Percentiles rank a stretch among this genome's conserved stretches.
Conservation (phyloP, 2,329 filamentous ascomycete species). For the Penicillium concentricum region DNA sequence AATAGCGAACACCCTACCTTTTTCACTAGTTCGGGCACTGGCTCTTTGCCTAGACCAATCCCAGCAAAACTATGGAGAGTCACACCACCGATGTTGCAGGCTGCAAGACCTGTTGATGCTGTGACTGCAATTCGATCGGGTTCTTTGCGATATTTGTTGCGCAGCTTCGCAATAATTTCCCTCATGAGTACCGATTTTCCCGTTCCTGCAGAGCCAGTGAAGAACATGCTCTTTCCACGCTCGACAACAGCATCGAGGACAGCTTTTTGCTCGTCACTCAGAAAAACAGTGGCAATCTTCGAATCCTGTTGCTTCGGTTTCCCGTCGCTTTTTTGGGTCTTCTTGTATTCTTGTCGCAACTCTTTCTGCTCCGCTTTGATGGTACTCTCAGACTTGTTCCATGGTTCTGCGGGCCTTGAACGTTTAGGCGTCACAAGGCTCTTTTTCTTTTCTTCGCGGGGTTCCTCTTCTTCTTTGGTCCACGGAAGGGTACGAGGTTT, state of each 20-base stretch:
- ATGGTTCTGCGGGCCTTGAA: slow-evolving; percentile 51
- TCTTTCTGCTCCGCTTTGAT: slow-evolving; percentile 77
- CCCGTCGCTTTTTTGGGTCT: slow-evolving; percentile 48
- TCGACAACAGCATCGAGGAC: slow-evolving; percentile 82
- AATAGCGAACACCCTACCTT: slow-evolving; percentile 51
- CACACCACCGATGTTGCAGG: slow-evolving; percentile 94
- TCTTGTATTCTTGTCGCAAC: slow-evolving; percentile 60
- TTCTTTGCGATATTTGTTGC: slow-evolving; percentile 71
- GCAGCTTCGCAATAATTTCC: slow-evolving; percentile 79
- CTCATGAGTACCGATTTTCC: slow-evolving; percentile 96
- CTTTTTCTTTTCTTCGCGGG: slow-evolving; percentile 21
- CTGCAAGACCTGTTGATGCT: slow-evolving; percentile 90
- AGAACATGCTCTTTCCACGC: slow-evolving; percentile 85
- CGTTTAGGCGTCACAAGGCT: slow-evolving; percentile 47
- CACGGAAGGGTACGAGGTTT: slow-evolving; percentile 70
- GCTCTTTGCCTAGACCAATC: slow-evolving; percentile 91
- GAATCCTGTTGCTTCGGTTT: slow-evolving; percentile 40
- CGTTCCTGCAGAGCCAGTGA: slow-evolving; percentile 92
- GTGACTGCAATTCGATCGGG: slow-evolving; percentile 87
- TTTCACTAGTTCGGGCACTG: slow-evolving; percentile 74
- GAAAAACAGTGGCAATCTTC: slow-evolving; percentile 59
- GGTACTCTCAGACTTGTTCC: slow-evolving; percentile 72
- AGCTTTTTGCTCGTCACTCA: slow-evolving; percentile 83
- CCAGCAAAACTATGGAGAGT: slow-evolving; percentile 95
- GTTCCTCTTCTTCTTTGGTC: slow-evolving; percentile 40